Evolutionary conservation across 768 basidiomycete species (phyloP).

Genomic region (Mycena epipterygia): DNA sequence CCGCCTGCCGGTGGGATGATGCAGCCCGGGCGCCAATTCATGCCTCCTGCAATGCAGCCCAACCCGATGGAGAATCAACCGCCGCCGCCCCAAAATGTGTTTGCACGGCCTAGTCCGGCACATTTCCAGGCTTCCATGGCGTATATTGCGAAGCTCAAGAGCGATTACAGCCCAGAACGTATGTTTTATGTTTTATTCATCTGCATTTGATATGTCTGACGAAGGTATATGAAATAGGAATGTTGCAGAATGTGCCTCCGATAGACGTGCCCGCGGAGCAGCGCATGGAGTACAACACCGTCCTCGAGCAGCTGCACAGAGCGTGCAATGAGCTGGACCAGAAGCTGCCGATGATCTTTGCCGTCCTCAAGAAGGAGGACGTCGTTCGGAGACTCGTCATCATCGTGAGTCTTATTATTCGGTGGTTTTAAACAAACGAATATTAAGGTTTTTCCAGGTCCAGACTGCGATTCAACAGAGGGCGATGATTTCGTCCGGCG

Average conservation of each 20-base stretch:
- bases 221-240: slow-evolving; percentile 46
- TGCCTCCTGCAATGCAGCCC: slow-evolving; percentile 22
- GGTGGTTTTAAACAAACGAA: slow-evolving; percentile 12
- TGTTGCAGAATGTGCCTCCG: slow-evolving; percentile 46
- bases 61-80: slow-evolving; percentile 39
- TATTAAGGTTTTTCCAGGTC: slow-evolving; percentile 47
- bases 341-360: slow-evolving; percentile 62
- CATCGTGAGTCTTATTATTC: slow-evolving; percentile 61
- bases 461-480: slow-evolving; percentile 62
- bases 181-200: slow-evolving; percentile 31
- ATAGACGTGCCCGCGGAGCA: slow-evolving; percentile 66
- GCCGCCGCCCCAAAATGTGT: slow-evolving; percentile 21
- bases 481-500: slow-evolving; percentile 50
- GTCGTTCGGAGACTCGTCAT: slow-evolving; percentile 63
- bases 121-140: slow-evolving; percentile 47
- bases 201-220: neutral
- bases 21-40: slow-evolving; percentile 12
- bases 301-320: slow-evolving; percentile 65
- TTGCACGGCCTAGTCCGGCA: slow-evolving; percentile 45
- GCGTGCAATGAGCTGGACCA: slow-evolving; percentile 62
- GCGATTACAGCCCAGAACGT: slow-evolving; percentile 49
- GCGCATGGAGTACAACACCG: slow-evolving; percentile 62
- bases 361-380: slow-evolving; percentile 63
- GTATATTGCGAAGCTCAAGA: slow-evolving; percentile 49
- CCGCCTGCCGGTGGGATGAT: slow-evolving; percentile 15